Base-by-base conservation (phyloP, 257 asterid species). In the Avicennia marina region DNA sequence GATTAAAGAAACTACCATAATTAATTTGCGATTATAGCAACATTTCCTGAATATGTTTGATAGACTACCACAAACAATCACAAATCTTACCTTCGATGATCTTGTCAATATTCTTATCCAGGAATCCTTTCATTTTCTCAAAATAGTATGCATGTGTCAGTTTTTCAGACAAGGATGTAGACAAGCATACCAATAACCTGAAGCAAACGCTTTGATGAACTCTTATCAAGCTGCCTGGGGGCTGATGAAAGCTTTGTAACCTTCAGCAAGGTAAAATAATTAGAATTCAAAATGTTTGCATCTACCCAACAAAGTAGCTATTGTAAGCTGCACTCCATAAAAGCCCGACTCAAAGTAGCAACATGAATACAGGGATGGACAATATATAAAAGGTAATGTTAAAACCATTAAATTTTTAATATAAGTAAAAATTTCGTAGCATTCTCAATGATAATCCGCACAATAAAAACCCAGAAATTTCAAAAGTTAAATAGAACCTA, bases 151-250 rank as follows among this genome's bases (percentile, higher is more conserved):
- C 5, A 64, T 44, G 41, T 24, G 60, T 58, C n/a, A n/a, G 36
- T 2, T 27, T 31, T 50, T 51, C 10, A 7, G 34, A 44, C 65
- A 64, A 48, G 61, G 70, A 60, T 60, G 58, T 36, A 55, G 43
- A 52, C 71, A 66, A 55, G 66, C 91, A 74, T 90, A 87, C 98
- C 98, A 31, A 72, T 70, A 72, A 91, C 84, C 81, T 91, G 95
- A 74, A 91, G 98, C 70, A 91, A 61, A 42, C 98, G 80, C 50
- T 73, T 87, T 12, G 95, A 75, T 56, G 84, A 87, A 72, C 66
- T 73, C 78, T 80, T 88, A 54, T 91, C 98, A 49, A 68, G 63
- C 57, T 78, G 94, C 69, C 81, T 75, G 4, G 88, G 81, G 44
- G 70, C 88, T 16, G 90, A 75, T 47, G 94, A 81, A 62, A 75